Conservation (phyloP, 352 stramenopile genomes). For the Aphanomyces astaci region DNA sequence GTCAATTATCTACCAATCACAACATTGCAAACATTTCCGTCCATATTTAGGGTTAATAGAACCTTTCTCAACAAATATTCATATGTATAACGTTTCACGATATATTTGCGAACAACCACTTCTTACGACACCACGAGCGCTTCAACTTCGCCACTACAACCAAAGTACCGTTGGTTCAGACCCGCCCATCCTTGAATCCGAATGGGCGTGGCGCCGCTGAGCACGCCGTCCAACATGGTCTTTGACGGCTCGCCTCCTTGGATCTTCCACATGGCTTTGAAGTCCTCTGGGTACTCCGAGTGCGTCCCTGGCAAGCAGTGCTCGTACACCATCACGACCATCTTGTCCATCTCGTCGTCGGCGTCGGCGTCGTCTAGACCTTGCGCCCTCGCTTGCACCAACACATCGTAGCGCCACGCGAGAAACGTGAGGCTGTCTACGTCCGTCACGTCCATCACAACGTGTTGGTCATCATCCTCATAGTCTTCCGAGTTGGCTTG, state of each 20-base stretch:
- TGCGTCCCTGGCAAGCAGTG: conserved; percentile 38
- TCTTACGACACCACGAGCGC: too few relatives aligned
- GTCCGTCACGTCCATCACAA: neutral
- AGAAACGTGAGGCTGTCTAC: neutral
- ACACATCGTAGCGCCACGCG: neutral
- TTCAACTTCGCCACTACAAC: neutral
- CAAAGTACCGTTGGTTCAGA: conserved; percentile 14
- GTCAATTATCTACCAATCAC: too few relatives aligned
- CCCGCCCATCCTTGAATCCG: neutral
- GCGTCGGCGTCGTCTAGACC: conserved; percentile 21
- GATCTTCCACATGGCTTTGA: conserved; percentile 37
- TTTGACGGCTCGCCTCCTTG: conserved; percentile 32
- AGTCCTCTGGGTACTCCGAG: conserved; percentile 33
- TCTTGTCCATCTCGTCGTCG: conserved; percentile 41
- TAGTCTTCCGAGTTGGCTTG: neutral
- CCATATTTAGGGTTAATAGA: too few relatives aligned
- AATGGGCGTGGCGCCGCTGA: neutral
- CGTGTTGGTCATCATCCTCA: neutral
- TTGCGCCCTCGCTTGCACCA: neutral
- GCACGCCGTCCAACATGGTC: conserved; percentile 37
- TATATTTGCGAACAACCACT: too few relatives aligned
- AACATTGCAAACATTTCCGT: too few relatives aligned
- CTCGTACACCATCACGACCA: conserved; percentile 42
- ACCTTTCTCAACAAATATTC: too few relatives aligned
- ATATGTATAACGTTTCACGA: too few relatives aligned